These are phyloP conservation scores for Mycena amicta DNA, from an alignment of 768 basidiomycete species.

Conservation along the genomic window DNA sequence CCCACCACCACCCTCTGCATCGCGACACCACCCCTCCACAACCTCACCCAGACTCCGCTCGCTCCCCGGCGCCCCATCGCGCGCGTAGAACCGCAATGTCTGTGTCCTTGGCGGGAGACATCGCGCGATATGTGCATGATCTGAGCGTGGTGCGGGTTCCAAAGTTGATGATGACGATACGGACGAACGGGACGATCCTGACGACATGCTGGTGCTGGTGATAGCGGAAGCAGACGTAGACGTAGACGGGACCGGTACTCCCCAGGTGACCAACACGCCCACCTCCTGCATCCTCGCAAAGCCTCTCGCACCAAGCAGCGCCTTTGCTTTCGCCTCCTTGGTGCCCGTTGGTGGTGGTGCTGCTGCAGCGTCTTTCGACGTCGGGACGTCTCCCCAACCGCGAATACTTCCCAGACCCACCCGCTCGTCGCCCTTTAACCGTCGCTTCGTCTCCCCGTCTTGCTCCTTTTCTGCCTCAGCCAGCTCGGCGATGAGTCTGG, in stretches of 20 bases:
- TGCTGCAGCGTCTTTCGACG: slow-evolving; percentile 15
- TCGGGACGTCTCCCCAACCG: slow-evolving; percentile 50
- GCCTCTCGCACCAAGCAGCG: slow-evolving; percentile 52
- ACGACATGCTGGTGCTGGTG: slow-evolving; percentile 6
- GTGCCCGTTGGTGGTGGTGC: neutral
- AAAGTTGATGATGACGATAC: slow-evolving; percentile 13
- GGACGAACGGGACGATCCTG: slow-evolving; percentile 18
- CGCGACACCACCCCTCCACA: slow-evolving; percentile 34
- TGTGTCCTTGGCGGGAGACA: slow-evolving; percentile 54
- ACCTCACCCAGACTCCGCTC: slow-evolving; percentile 48
- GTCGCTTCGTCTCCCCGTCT: slow-evolving; percentile 32
- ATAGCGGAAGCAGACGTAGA: slow-evolving; percentile 20
- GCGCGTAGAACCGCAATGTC: slow-evolving; percentile 54
- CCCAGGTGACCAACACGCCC: slow-evolving; percentile 50
- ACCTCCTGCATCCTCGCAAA: slow-evolving; percentile 64
- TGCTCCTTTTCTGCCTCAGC: slow-evolving; percentile 48
- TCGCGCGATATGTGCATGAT: slow-evolving; percentile 23
- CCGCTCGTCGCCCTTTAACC: slow-evolving; percentile 59
- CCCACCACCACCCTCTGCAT: slow-evolving; percentile 19
- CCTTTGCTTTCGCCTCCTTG: slow-evolving; percentile 39
- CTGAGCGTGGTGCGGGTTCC: slow-evolving; percentile 16
- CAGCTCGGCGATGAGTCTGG: slow-evolving; percentile 50
- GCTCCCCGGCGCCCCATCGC: slow-evolving; percentile 22
- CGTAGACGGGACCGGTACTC: slow-evolving; percentile 27
- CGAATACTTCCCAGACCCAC: slow-evolving; percentile 53